These are phyloP conservation scores for Mariannaea sp. DNA, from an alignment of 2,329 filamentous ascomycete genomes.

Conservation along the genomic window DNA sequence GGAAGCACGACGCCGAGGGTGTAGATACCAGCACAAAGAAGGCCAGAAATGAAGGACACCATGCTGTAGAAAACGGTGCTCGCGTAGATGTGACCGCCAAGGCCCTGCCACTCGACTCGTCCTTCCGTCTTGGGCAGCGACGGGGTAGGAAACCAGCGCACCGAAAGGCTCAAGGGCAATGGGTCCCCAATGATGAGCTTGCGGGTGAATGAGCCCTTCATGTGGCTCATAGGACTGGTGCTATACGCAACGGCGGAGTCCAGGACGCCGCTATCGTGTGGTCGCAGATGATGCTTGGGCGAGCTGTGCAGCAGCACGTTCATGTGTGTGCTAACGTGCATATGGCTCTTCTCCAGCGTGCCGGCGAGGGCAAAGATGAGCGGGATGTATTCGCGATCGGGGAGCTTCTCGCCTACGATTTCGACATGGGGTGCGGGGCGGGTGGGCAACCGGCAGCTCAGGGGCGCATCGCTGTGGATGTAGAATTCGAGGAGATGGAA, in stretches of 20 bases:
- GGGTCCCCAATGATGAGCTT: constrained; percentile 87
- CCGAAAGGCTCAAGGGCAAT: constrained; percentile 75
- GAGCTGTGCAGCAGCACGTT: constrained; percentile 83
- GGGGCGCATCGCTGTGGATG: constrained; percentile 92
- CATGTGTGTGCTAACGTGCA: constrained; percentile 87
- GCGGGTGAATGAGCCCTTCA: constrained; percentile 56
- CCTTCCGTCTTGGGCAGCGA: constrained; percentile 70
- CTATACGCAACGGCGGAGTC: constrained; percentile 89
- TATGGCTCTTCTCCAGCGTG: constrained; percentile 83
- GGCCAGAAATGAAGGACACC: constrained; percentile 62
- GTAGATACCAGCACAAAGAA: constrained; percentile 59
- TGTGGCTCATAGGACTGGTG: constrained; percentile 71
- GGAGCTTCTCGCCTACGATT: constrained; percentile 56
- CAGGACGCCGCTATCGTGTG: constrained; percentile 75
- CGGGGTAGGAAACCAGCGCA: constrained; percentile 85
- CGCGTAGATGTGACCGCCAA: constrained; percentile 67
- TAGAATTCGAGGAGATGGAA: constrained; percentile 96
- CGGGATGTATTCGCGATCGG: constrained; percentile 71
- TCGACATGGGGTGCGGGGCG: constrained; percentile 66
- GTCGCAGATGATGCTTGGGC: constrained; percentile 65
- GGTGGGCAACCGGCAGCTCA: constrained; percentile 87
- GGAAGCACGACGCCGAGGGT: constrained; percentile 66
- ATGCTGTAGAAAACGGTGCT: constrained; percentile 67
- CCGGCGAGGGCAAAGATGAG: constrained; percentile 88
- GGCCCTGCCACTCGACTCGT: constrained; percentile 66